Percentiles rank a stretch among this genome's conserved stretches.
phyloP scores from a whole-genome alignment of 1,284 basidiomycete species.

The Sanghuangporus weigelae region DNA sequence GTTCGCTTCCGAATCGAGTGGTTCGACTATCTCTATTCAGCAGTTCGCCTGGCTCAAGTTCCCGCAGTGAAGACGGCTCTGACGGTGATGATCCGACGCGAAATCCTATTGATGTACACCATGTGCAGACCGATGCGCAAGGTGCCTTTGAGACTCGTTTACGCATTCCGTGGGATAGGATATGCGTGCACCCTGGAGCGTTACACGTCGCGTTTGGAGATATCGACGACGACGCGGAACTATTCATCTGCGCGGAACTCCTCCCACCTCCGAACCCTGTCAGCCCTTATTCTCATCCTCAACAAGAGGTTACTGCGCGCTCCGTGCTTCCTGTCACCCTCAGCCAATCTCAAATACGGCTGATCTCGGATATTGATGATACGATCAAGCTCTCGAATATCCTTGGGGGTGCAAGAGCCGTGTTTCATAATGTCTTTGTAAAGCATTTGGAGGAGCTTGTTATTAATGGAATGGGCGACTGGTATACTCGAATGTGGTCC shows the following conservation, averaged over 20 bases:
- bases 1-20: conserved; percentile 53
- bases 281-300: conserved; percentile 12
- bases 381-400: conserved; percentile 82
- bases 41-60: conserved; percentile 17
- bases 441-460: conserved; percentile 71
- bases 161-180: conserved; percentile 58
- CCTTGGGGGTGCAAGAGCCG: conserved; percentile 63
- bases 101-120: conserved; percentile 25
- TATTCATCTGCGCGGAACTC: conserved; percentile 53
- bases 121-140: conserved; percentile 54
- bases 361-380: conserved; percentile 94
- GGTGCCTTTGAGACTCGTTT: conserved; percentile 69
- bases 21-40: conserved; percentile 53
- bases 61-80: conserved; percentile 23
- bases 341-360: conserved; percentile 55
- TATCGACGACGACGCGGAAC: conserved; percentile 43
- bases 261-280: conserved; percentile 27
- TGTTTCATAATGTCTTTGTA: conserved; percentile 78
- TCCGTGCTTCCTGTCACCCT: conserved; percentile 35
- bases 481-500: conserved; percentile 69
- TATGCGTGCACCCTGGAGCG: conserved; percentile 56
- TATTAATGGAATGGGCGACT: conserved; percentile 82
- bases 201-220: conserved; percentile 56
- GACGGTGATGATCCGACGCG: conserved; percentile 41
- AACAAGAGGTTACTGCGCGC: neutral